These are phyloP conservation scores for Penicillium occitanis DNA, from an alignment of 2,329 filamentous ascomycete species.

Conservation along the genomic window DNA sequence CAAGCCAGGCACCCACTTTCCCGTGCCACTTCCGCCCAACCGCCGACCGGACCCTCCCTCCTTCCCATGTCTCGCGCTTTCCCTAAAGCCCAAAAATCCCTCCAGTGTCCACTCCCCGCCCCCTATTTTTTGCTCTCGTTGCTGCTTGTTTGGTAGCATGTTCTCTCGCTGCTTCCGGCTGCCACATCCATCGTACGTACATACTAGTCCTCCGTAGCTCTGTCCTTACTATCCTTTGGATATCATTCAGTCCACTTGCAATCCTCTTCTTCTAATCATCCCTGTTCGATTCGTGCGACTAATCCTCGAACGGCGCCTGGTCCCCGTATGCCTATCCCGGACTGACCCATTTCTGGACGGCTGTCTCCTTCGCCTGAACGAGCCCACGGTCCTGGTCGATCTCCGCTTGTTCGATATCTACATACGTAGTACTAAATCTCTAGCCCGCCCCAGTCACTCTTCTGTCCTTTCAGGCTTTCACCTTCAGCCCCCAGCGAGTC, in stretches of 20 bases:
- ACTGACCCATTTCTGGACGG: neutral
- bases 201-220: neutral
- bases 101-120: constrained; percentile 1
- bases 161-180: constrained; percentile 18
- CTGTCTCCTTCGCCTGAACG: constrained; percentile 1
- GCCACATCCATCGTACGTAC: neutral
- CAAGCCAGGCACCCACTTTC: constrained; percentile 10
- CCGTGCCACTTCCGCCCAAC: constrained; percentile 6
- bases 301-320: neutral
- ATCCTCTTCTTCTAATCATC: neutral
- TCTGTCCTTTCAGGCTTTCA: neutral
- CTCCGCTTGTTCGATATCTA: constrained; percentile 13
- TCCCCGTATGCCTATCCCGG: neutral
- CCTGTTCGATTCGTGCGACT: neutral
- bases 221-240: neutral
- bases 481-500: constrained; percentile 13
- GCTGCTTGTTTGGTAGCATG: neutral
- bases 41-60: neutral
- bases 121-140: constrained; percentile 12
- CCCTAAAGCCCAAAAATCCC: neutral
- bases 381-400: constrained; percentile 18
- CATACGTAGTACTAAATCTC: neutral
- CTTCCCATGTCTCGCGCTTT: neutral
- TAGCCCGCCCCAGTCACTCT: constrained; percentile 3
- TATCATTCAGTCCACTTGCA: neutral